Base-by-base conservation (phyloP, 371 early-diverging fungal species). In the Syncephalastrum contaminatum region DNA sequence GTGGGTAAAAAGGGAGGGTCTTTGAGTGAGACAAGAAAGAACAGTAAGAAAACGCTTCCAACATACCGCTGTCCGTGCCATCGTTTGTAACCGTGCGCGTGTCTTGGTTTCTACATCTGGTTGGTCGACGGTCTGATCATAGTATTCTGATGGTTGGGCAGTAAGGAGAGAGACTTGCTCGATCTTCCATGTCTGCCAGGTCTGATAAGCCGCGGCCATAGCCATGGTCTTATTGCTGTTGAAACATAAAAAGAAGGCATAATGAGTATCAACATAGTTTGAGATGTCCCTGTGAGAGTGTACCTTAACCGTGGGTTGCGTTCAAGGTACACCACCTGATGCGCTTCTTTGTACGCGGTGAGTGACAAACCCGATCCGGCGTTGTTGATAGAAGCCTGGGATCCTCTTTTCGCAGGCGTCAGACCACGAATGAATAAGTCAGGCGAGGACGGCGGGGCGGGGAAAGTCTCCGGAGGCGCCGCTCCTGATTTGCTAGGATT, bases 121-220 rank as follows among this genome's bases (percentile, higher is more conserved):
- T 30, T 30, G 36, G 36, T 30, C 36, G 10, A 30, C 36, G 2
- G 25, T 44, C 16, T 49, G 16, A 50, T 50, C 39, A 10, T 30
- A 19, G 19, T 30, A 36, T 27, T 18, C 19, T 16, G 47, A 30
- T 53, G 59, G 48, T 40, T 49, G 22, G 27, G 59, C 53, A 53
- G 43, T 30, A 30, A 14, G 39, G 52, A 14, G 43, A 18, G 51
- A 43, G 21, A 30, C 51, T 44, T 71, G 68, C 16, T 72, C 63
- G 16, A 59, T 52, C 50, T 67, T 73, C 74, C 74, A 74, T 48
- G 59, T 54, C 54, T 72, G 72, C 68, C 70, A 72, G 24, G 70
- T 63, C 24, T 74, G 70, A 56, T 74, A 77, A 45, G 78, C 78
- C 43, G 73, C 70, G 4, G 78, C 78, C 78, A 77, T 74, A 13